Evolutionary conservation across 2,329 filamentous ascomycete species (phyloP).

Genomic region (Microascus cirrosus): DNA sequence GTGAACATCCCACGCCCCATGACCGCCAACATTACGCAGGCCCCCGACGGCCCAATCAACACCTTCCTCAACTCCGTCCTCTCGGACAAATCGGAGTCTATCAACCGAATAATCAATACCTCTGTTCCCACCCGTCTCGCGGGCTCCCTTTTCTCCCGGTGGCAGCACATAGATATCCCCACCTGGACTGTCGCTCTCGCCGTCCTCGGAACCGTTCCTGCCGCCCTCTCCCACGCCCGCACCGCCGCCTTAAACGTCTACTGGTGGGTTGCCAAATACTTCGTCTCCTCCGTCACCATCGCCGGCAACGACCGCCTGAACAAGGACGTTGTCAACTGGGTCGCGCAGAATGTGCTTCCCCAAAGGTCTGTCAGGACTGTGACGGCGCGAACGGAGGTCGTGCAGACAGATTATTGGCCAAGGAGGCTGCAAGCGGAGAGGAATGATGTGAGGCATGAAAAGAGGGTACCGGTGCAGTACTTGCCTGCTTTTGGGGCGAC

Average conservation of each 20-base stretch:
- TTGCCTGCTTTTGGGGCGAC: conserved; percentile 24
- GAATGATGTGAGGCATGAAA: conserved; percentile 19
- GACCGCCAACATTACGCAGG: not conserved
- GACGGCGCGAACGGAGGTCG: conserved; percentile 19
- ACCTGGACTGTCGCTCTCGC: conserved; percentile 19
- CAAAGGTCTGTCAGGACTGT: conserved; percentile 18
- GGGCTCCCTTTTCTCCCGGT: conserved; percentile 17
- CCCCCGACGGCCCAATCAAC: not conserved
- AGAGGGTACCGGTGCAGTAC: conserved; percentile 22
- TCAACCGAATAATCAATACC: not conserved
- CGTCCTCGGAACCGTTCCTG: conserved; percentile 20
- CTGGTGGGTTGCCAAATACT: conserved; percentile 22
- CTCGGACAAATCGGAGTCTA: too few relatives aligned
- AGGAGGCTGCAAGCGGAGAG: conserved; percentile 15
- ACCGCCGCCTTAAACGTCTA: conserved; percentile 17
- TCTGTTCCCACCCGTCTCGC: conserved; percentile 20
- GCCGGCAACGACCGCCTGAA: conserved; percentile 23
- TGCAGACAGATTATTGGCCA: conserved; percentile 19
- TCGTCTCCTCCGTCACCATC: conserved; percentile 24
- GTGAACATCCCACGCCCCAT: not conserved
- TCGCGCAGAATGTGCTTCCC: conserved; percentile 20
- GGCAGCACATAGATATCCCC: conserved; percentile 21
- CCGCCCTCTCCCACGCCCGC: conserved; percentile 17
- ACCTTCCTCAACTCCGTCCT: not conserved
- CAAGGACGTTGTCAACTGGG: conserved; percentile 24